These are phyloP conservation scores for Boletus reticuloceps DNA, from an alignment of 768 basidiomycete species.

Conservation along the genomic window DNA sequence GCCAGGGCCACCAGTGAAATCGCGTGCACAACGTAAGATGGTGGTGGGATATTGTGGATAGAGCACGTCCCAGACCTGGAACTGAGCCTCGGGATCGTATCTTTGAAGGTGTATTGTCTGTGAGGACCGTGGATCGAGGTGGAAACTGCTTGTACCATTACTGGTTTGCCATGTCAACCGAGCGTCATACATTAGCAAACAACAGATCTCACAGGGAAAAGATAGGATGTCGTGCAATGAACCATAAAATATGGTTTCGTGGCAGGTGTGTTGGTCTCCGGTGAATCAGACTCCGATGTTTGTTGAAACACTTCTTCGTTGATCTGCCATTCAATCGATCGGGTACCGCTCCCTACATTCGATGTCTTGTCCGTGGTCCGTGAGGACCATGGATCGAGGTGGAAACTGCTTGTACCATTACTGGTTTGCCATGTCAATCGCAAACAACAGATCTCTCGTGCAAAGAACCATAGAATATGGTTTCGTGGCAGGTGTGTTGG, in stretches of 20 bases:
- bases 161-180: conserved; percentile 72
- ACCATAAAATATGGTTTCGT: conserved; percentile 71
- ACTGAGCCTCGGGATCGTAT: conserved; percentile 10
- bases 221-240: conserved; percentile 91
- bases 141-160: conserved; percentile 84
- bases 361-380: no score
- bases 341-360: conserved; percentile 97
- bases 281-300: conserved; percentile 49
- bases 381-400: no score
- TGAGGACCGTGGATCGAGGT: conserved; percentile 19
- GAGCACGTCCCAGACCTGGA: conserved; percentile 35
- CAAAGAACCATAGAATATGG: no score
- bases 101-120: conserved; percentile 14
- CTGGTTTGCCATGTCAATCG: no score
- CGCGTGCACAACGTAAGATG: no score
- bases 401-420: no score
- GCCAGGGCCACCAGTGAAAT: conserved; percentile 33
- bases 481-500: no score
- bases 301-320: conserved; percentile 83
- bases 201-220: conserved; percentile 82
- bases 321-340: conserved; percentile 86
- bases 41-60: conserved; percentile 66
- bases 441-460: no score
- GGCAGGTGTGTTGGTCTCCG: conserved; percentile 17
- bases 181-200: no score